A percentile compares a stretch with the other conserved stretches of the same genome.
These are phyloP conservation scores for Clavispora santaluciae DNA, from an alignment of 805 yeast species.

Conservation along the genomic window DNA sequence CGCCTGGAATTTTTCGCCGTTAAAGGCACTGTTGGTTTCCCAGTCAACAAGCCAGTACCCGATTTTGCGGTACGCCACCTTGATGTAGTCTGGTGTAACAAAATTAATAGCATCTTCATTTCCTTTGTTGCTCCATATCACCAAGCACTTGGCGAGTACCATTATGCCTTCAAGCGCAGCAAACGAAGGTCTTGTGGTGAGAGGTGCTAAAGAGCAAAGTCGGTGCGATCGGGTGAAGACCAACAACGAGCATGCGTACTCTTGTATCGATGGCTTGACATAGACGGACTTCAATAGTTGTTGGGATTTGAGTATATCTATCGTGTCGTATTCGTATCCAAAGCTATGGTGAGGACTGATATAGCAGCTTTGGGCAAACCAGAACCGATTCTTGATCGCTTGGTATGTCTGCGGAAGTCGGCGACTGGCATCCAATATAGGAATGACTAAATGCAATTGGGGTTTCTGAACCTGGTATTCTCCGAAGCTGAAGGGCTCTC, in stretches of 20 bases:
- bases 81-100: conserved; percentile 36
- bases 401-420: conserved; percentile 9
- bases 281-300: conserved; percentile 14
- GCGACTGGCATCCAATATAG: conserved; percentile 6
- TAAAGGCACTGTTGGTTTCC: conserved; percentile 25
- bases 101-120: conserved; percentile 8
- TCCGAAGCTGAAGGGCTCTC: conserved; percentile 9
- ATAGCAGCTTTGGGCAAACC: conserved; percentile 10
- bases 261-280: conserved; percentile 31
- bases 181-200: conserved; percentile 30
- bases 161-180: conserved; percentile 26
- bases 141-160: conserved; percentile 25
- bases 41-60: conserved; percentile 43
- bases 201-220: conserved; percentile 34
- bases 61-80: conserved; percentile 34
- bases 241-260: conserved; percentile 34
- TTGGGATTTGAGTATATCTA: conserved; percentile 5
- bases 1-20: conserved; percentile 1
- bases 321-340: background rate
- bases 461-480: conserved; percentile 7
- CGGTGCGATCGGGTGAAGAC: conserved; percentile 36
- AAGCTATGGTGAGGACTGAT: background rate
- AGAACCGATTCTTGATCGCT: conserved; percentile 14
- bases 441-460: conserved; percentile 7
- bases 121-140: conserved; percentile 14